Evolutionary conservation across 2,329 filamentous ascomycete genomes (phyloP), one percentile per base, ranked within the genome.

Genomic region (Fusarium sp.): DNA sequence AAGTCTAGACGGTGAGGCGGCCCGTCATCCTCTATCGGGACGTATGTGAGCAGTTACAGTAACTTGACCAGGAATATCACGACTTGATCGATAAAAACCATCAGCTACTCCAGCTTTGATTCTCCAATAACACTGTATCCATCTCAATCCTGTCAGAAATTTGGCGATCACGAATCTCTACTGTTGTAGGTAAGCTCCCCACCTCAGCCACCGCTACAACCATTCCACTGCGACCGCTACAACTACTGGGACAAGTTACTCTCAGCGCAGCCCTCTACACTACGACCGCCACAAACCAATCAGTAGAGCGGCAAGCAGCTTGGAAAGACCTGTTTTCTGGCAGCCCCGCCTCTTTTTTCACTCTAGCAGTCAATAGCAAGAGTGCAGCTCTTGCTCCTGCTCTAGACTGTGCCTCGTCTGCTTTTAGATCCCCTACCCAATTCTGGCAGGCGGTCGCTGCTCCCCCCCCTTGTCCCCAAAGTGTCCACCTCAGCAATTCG

Each of bases 241-340:
- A 49, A 70, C 59, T 58, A 63, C 64, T 68, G 57, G 46, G 51
- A 58, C 58, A 65, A 70, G 51, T 63, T 49, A 56, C 43, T 55
- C 59, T 63, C 61, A 69, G 61, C 43, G 62, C 66, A 67, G 50
- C 37, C 20, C 60, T 59, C 70, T 57, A 46, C 65, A 76, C 75
- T 75, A 70, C 75, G 72, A 74, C 73, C 73, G 66, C 63, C 73
- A 71, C 72, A 63, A 77, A 61, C 77, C 76, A 79, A 79, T 78
- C 76, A 77, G 58, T 75, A 69, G 75, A 76, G 76, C 75, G 71
- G 75, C 75, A 65, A 73, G 69, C 68, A 55, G 63, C 59, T 67
- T 66, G 27, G 33, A 27, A 57, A 42, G 60, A 58, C 60, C 51
- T 63, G 58, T 43, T 63, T 51, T 33, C 27, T 70, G 45, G 58